phyloP scores from a whole-genome alignment of 1,284 basidiomycete species.

The Gymnopus androsaceus region DNA sequence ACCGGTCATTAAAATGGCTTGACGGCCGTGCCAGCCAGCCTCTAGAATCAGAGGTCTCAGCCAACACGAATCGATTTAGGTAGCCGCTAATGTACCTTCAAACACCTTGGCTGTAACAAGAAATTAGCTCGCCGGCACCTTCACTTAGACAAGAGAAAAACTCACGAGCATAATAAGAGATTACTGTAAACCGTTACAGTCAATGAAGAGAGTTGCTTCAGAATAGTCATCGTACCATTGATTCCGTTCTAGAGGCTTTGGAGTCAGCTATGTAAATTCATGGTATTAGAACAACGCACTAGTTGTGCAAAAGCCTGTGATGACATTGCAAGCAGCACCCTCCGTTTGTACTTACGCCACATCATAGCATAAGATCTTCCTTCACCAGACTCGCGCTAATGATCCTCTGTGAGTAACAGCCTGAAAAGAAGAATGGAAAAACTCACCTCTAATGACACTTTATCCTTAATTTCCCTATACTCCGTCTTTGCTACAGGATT shows the following conservation, averaged over 20 bases:
- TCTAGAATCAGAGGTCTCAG: slow-evolving; percentile 44
- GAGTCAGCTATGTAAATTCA: slow-evolving; percentile 11
- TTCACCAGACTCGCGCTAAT: slow-evolving; percentile 74
- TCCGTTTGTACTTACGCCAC: slow-evolving; percentile 87
- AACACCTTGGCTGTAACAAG: slow-evolving; percentile 69
- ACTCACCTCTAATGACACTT: slow-evolving; percentile 78
- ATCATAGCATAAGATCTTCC: slow-evolving; percentile 80
- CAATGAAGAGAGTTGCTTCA: not conserved
- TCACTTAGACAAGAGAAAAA: slow-evolving; percentile 21
- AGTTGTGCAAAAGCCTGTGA: slow-evolving; percentile 95
- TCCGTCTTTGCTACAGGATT: slow-evolving; percentile 78
- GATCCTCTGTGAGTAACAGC: not conserved
- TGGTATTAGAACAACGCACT: slow-evolving; percentile 37
- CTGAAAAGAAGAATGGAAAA: slow-evolving; percentile 10
- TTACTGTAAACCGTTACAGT: slow-evolving; percentile 54
- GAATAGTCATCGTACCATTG: slow-evolving; percentile 58
- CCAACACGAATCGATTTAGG: not conserved
- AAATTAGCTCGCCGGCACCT: not conserved
- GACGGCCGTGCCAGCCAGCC: slow-evolving; percentile 94
- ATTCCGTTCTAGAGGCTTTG: slow-evolving; percentile 73
- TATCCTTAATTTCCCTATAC: slow-evolving; percentile 91
- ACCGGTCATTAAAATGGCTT: slow-evolving; percentile 96
- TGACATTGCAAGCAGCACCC: slow-evolving; percentile 96
- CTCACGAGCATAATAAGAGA: slow-evolving; percentile 92
- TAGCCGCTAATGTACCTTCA: slow-evolving; percentile 56